Percentiles rank a stretch among this genome's conserved stretches.
phyloP scores from a whole-genome alignment of 108 stramenopile genomes.

The Nannochloropsis granulata region DNA sequence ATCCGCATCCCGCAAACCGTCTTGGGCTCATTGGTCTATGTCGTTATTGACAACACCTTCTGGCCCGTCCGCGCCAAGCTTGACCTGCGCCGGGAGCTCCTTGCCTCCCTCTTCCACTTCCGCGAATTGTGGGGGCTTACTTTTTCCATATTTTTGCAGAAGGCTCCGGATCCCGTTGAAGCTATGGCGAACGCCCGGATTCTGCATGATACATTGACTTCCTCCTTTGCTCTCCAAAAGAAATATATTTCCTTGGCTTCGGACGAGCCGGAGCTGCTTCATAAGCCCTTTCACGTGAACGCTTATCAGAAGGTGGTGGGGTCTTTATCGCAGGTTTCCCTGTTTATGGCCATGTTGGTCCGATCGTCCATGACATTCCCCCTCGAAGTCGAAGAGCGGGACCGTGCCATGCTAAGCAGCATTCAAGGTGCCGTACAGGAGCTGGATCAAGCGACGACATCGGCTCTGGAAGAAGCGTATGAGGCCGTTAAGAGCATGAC shows the following conservation, averaged over 20 bases:
- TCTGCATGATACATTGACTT: neutral
- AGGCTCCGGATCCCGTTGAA: neutral
- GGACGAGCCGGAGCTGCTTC: neutral
- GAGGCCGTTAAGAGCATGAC: neutral
- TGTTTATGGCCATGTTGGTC: neutral
- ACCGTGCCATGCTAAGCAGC: neutral
- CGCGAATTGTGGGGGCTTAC: neutral
- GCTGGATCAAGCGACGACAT: neutral
- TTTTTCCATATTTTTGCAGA: neutral
- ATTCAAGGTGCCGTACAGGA: neutral
- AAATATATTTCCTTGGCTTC: neutral
- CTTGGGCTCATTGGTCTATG: neutral
- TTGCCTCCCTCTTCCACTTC: neutral
- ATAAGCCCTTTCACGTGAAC: neutral
- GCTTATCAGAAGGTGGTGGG: neutral
- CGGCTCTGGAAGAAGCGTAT: neutral
- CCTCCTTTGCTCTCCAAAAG: neutral
- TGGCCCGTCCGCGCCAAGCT: neutral
- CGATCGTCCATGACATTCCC: neutral
- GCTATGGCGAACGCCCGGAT: neutral
- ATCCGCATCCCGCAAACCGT: neutral
- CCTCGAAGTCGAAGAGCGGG: neutral
- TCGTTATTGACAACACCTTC: neutral
- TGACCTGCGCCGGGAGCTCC: neutral
- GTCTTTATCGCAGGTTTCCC: neutral